A percentile compares a stretch with the other conserved stretches of the same genome.
Conservation (phyloP, 2,329 filamentous ascomycete genomes). For the Botryotinia calthae region DNA sequence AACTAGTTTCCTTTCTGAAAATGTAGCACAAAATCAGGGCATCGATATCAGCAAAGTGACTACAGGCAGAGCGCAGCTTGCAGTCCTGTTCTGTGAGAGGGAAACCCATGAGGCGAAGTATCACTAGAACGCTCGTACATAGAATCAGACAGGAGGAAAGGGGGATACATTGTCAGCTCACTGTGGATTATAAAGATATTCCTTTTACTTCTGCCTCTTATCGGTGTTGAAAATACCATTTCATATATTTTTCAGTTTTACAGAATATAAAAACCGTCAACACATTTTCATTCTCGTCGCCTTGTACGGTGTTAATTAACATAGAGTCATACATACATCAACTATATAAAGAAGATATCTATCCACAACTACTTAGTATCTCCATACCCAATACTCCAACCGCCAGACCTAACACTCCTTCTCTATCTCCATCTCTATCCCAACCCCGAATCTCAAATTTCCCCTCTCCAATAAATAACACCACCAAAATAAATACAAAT, state of each 20-base stretch:
- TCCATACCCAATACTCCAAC: background rate
- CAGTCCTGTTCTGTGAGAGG: no score
- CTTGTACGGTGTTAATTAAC: background rate
- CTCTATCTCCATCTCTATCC: background rate
- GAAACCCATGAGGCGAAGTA: no score
- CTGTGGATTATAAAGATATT: background rate
- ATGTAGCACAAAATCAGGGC: no score
- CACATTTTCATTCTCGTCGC: background rate
- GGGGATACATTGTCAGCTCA: background rate
- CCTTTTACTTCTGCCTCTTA: no score
- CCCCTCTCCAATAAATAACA: background rate
- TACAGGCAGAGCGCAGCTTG: no score
- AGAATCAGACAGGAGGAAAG: background rate
- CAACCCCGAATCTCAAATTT: no score
- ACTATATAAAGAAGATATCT: no score
- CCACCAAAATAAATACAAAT: background rate
- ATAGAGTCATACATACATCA: accelerated
- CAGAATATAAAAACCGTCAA: background rate
- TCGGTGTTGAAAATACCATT: background rate
- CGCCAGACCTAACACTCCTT: no score
- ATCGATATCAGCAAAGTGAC: no score
- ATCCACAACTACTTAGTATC: no score
- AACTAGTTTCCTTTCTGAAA: no score
- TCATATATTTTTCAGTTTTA: background rate
- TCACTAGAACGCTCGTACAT: background rate